phyloP scores from a whole-genome alignment of 2,329 filamentous ascomycete genomes.

The Bipolaris oryzae region DNA sequence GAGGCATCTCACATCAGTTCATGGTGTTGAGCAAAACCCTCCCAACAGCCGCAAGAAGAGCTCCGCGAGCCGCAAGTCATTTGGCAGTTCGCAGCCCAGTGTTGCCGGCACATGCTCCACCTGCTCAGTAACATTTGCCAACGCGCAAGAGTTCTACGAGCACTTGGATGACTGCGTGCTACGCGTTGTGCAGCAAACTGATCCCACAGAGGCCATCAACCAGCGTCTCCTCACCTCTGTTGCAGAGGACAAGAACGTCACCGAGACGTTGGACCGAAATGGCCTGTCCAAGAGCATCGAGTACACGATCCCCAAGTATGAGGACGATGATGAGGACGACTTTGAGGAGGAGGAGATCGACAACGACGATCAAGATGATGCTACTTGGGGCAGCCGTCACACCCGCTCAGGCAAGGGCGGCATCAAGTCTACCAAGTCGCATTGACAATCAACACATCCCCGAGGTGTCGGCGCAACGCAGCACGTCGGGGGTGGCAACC shows the following conservation, averaged over 20 bases:
- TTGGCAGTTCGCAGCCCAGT: slow-evolving; percentile 66
- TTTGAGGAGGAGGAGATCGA: slow-evolving; percentile 61
- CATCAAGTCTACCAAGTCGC: slow-evolving; percentile 59
- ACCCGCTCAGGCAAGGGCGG: slow-evolving; percentile 56
- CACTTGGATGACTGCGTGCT: slow-evolving; percentile 79
- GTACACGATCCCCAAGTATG: slow-evolving; percentile 53
- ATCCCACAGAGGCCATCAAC: slow-evolving; percentile 52
- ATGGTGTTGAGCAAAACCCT: slow-evolving; percentile 89
- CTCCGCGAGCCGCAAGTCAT: slow-evolving; percentile 65
- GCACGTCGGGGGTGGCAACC: slow-evolving; percentile 45
- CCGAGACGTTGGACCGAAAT: slow-evolving; percentile 49
- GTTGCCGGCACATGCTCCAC: slow-evolving; percentile 90
- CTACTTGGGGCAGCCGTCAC: slow-evolving; percentile 58
- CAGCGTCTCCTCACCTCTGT: slow-evolving; percentile 50
- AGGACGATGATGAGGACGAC: slow-evolving; percentile 56
- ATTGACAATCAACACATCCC: slow-evolving; percentile 58
- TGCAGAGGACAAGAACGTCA: slow-evolving; percentile 49
- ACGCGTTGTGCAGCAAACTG: slow-evolving; percentile 60
- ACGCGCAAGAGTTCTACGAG: slow-evolving; percentile 96
- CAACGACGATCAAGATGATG: slow-evolving; percentile 59
- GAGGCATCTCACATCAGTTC: slow-evolving; percentile 86
- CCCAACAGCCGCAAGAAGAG: slow-evolving; percentile 86
- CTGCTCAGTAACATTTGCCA: slow-evolving; percentile 81
- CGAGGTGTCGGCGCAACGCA: slow-evolving; percentile 52
- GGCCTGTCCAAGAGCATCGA: slow-evolving; percentile 53